Conservation (phyloP, 768 basidiomycete genomes). For the Russula foetens region DNA sequence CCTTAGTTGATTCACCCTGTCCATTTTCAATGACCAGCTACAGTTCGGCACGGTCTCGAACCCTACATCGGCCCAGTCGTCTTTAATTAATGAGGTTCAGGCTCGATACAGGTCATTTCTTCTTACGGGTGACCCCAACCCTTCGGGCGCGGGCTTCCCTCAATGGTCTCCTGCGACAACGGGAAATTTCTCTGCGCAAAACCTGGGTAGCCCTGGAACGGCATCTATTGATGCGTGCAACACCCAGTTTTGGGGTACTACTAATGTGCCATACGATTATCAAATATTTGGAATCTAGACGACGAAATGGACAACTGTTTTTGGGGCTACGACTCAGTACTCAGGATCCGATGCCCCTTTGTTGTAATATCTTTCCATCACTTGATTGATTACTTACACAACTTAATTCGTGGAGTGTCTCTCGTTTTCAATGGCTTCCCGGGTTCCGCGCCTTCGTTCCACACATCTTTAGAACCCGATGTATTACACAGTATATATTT, state of each 20-base stretch:
- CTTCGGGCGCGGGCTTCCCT: slow-evolving; percentile 32
- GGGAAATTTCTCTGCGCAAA: slow-evolving; percentile 46
- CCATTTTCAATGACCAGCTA: slow-evolving; percentile 23
- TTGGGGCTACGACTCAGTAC: too few relatives aligned
- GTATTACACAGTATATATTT: too few relatives aligned
- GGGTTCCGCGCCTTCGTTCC: too few relatives aligned
- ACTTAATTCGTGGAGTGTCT: too few relatives aligned
- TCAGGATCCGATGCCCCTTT: too few relatives aligned
- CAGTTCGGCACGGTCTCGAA: slow-evolving; percentile 46
- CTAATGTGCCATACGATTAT: slow-evolving; percentile 56
- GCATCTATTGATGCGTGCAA: slow-evolving; percentile 51
- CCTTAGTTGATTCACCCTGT: slow-evolving; percentile 23
- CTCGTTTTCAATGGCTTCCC: too few relatives aligned
- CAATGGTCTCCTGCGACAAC: slow-evolving; percentile 49
- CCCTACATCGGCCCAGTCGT: slow-evolving; percentile 47
- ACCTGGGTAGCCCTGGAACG: slow-evolving; percentile 51
- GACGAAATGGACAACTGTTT: not conserved
- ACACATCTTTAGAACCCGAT: too few relatives aligned
- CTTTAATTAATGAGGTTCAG: slow-evolving; percentile 60
- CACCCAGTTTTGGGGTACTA: slow-evolving; percentile 59
- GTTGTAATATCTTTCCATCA: too few relatives aligned
- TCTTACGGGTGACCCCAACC: slow-evolving; percentile 53
- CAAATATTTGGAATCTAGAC: slow-evolving; percentile 37
- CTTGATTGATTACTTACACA: too few relatives aligned
- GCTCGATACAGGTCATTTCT: slow-evolving; percentile 62